Base-by-base conservation (phyloP, 805 yeast genomes). In the Saturnispora quitensis region DNA sequence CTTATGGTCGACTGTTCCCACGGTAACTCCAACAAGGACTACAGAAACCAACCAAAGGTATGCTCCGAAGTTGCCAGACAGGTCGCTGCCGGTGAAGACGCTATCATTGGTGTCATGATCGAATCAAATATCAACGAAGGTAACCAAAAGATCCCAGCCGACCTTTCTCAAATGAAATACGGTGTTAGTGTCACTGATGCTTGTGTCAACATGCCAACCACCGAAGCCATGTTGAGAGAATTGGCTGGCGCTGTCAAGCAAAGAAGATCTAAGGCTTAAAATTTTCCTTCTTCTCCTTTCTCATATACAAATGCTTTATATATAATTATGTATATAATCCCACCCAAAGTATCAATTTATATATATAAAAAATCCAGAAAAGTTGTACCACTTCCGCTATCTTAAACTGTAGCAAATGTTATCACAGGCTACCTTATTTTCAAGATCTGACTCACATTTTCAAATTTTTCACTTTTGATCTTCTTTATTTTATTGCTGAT, bases 101-200 rank as follows among this genome's bases (percentile, higher is more conserved):
- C 73, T 54, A 81, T 91, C 57, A 83, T 87, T 60, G 99, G 98
- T 66, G 84, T 93, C 52, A 91, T 91, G 99, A 88, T 91, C 63
- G 99, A 91, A 75, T 84, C 93, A 34, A 80, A 91, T 69, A 82
- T 91, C 67, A 80, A 82, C 64, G 97, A 86, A 69, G 99, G 99
- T 61, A 84, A 83, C 70, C 99, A 91, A 72, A 74, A 77, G 59
- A 85, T 86, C 60, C 89, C 95, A 48, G 67, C 60, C 15, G 76
- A 75, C 53, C 78, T 77, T 62, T 73, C 73, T 9, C 80, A 80
- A 51, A 74, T 89, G 66, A 81, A 86, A 66, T 88, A 90, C 75
- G 99, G 99, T 70, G 95, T 90, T 57, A 86, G 96, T 55, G 89
- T 93, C 68, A 93, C 99, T 55, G 99, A 93, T 70, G 96, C 93